A percentile compares a stretch with the other conserved stretches of the same genome.
These are phyloP conservation scores for Ophiostoma ips DNA, from an alignment of 2,329 filamentous ascomycete genomes.

Conservation along the genomic window DNA sequence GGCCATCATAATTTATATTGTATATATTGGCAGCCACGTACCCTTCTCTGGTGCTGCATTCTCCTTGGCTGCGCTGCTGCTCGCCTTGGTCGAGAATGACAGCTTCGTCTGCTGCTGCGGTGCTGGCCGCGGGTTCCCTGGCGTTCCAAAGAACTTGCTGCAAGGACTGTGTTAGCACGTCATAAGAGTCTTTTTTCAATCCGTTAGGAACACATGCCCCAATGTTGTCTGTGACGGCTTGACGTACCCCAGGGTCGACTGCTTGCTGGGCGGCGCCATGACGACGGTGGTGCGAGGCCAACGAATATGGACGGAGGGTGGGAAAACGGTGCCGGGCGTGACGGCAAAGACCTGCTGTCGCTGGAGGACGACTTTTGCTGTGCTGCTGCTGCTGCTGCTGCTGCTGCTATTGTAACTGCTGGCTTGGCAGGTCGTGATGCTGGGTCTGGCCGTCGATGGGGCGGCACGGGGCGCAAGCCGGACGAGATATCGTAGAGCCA, in stretches of 20 bases:
- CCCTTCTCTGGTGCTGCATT: conserved; percentile 26
- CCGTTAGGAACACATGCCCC: conserved; percentile 39
- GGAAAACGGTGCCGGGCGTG: not conserved
- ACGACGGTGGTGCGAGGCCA: conserved; percentile 22
- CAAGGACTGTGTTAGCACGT: conserved; percentile 10
- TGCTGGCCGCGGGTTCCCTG: conserved; percentile 40
- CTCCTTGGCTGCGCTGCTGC: conserved; percentile 18
- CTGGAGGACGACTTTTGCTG: not conserved
- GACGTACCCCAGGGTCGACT: conserved; percentile 82
- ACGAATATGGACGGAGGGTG: not conserved
- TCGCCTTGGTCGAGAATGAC: conserved; percentile 46
- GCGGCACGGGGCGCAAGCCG: conserved; percentile 5
- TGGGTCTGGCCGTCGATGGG: not conserved
- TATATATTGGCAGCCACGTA: conserved; percentile 13
- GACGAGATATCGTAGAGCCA: conserved; percentile 9
- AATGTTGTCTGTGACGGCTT: conserved; percentile 59
- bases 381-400: not conserved
- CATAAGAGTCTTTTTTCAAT: not conserved
- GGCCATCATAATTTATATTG: no score
- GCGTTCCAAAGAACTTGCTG: conserved; percentile 75
- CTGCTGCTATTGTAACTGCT: no score
- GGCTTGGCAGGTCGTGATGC: not conserved
- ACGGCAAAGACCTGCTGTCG: not conserved
- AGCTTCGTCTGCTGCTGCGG: conserved; percentile 66
- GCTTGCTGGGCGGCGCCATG: conserved; percentile 42